A percentile compares a stretch with the other conserved stretches of the same genome.
These are phyloP conservation scores for Westerdykella sp. DNA, from an alignment of 2,329 filamentous ascomycete genomes.

Conservation along the genomic window DNA sequence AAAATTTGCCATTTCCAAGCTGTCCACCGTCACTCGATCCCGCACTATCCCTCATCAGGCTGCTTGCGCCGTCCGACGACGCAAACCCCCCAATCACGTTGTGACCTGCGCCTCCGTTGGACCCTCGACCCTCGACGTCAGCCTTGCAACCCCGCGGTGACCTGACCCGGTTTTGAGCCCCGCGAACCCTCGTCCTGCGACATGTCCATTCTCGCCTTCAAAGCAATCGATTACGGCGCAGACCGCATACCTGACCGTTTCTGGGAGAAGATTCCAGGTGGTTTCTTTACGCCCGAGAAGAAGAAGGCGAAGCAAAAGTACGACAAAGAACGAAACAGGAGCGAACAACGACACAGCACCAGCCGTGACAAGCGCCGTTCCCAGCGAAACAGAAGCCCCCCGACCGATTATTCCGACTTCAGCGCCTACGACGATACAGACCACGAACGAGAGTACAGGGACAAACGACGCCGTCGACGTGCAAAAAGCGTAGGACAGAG, in stretches of 20 bases:
- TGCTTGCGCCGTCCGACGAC: slow-evolving; percentile 9
- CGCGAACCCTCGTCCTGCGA: slow-evolving; percentile 13
- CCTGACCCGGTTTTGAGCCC: slow-evolving; percentile 19
- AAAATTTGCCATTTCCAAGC: not conserved
- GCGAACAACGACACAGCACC: slow-evolving; percentile 13
- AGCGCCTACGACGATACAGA: slow-evolving; percentile 27
- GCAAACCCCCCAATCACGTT: slow-evolving; percentile 28
- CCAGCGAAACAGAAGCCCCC: slow-evolving; percentile 21
- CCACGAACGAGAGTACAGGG: slow-evolving; percentile 22
- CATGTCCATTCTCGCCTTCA: slow-evolving; percentile 35
- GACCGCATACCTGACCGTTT: slow-evolving; percentile 36
- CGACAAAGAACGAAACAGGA: slow-evolving; percentile 14
- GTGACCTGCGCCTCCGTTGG: slow-evolving; percentile 6
- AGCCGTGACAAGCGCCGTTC: slow-evolving; percentile 14
- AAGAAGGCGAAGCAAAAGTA: slow-evolving; percentile 19
- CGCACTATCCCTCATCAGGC: slow-evolving; percentile 21
- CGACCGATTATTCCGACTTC: slow-evolving; percentile 24
- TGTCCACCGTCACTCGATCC: slow-evolving; percentile 10
- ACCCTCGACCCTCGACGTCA: slow-evolving; percentile 29
- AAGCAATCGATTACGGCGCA: slow-evolving; percentile 35
- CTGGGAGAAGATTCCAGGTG: slow-evolving; percentile 35
- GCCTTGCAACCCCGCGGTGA: slow-evolving; percentile 8
- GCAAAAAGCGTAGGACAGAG: slow-evolving; percentile 22
- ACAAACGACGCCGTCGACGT: slow-evolving; percentile 19
- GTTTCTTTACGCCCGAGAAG: slow-evolving; percentile 32